A percentile compares a stretch with the other conserved stretches of the same genome.
Conservation (phyloP, 2,329 filamentous ascomycete genomes). For the Tolypocladium guangdongense region DNA sequence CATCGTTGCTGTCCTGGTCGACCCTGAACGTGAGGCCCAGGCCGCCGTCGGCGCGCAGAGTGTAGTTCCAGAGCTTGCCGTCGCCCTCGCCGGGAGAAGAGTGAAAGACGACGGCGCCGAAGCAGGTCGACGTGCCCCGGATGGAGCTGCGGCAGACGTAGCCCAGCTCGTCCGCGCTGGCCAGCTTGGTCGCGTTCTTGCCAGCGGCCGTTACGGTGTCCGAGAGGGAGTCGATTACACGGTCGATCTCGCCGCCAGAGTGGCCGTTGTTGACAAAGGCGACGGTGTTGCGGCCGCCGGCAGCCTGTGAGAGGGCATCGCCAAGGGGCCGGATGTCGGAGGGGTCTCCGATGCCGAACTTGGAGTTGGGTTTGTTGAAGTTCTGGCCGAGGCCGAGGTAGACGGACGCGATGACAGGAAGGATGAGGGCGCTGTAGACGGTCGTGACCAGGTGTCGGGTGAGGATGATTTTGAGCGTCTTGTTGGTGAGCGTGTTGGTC, state of each 20-base stretch:
- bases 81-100: slow-evolving; percentile 63
- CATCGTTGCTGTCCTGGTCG: slow-evolving; percentile 56
- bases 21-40: slow-evolving; percentile 51
- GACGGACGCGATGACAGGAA: slow-evolving; percentile 43
- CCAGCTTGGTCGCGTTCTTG: slow-evolving; percentile 29
- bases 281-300: slow-evolving; percentile 55
- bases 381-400: slow-evolving; percentile 61
- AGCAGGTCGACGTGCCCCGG: slow-evolving; percentile 59
- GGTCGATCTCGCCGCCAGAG: slow-evolving; percentile 58
- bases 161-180: slow-evolving; percentile 27
- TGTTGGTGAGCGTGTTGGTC: slow-evolving; percentile 42
- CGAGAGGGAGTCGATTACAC: slow-evolving; percentile 55
- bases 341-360: slow-evolving; percentile 57
- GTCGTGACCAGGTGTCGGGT: slow-evolving; percentile 40
- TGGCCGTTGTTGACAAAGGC: slow-evolving; percentile 70
- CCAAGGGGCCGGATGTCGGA: slow-evolving; percentile 50
- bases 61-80: slow-evolving; percentile 72
- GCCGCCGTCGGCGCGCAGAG: slow-evolving; percentile 63
- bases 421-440: slow-evolving; percentile 40
- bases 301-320: slow-evolving; percentile 47
- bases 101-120: slow-evolving; percentile 62
- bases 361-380: slow-evolving; percentile 63
- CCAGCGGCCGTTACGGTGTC: slow-evolving; percentile 40
- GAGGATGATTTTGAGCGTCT: slow-evolving; percentile 47
- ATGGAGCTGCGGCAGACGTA: slow-evolving; percentile 52